Base-by-base conservation (phyloP, 306 rosid species). In the Ochetophila trinervis region DNA sequence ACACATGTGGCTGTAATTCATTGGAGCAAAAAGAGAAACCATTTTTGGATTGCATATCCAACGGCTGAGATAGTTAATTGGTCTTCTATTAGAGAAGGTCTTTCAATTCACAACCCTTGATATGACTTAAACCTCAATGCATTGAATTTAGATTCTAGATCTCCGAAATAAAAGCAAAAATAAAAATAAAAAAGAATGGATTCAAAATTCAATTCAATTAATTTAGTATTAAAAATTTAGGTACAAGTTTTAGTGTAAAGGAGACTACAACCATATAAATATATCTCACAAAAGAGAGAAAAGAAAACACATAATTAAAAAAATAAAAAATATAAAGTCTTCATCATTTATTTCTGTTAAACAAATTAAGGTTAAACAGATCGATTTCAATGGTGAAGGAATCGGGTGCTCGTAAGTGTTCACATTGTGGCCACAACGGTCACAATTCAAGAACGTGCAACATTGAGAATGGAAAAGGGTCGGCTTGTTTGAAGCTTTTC, bases 371-470 rank as follows among this genome's bases (percentile, higher is more conserved):
- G n/a, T n/a, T n/a, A n/a, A n/a, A n/a, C n/a, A n/a, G n/a, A n/a
- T n/a, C n/a, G 32, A 16, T 14, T 4, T 4, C 3, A 12, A 67
- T 82, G 86, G 80, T 34, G 79, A 78, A 53, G 59, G 78, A 84
- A 35, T 60, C 58, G n/a, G n/a, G n/a, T 11, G 56, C 14, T 35
- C 52, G 85, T 16, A 78, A 66, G 73, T 84, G 86, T 52, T 78
- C 88, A 0, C 62, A 68, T 64, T 80, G 85, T 45, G 85, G 83
- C 7, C 52, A 71, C 30, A 62, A 63, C 1, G 88, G 85, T 0
- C 88, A 83, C 68, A 80, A 74, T 70, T 56, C 79, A 0, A 74
- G 74, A 62, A 80, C 85, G 0, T 83, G 79, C 56, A 57, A 71
- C 65, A 50, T 56, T 13, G 40, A 53, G 11, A 64, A 68, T 17